Conservation (phyloP, 2,329 filamentous ascomycete species). For the Incumbomyces lentus region DNA sequence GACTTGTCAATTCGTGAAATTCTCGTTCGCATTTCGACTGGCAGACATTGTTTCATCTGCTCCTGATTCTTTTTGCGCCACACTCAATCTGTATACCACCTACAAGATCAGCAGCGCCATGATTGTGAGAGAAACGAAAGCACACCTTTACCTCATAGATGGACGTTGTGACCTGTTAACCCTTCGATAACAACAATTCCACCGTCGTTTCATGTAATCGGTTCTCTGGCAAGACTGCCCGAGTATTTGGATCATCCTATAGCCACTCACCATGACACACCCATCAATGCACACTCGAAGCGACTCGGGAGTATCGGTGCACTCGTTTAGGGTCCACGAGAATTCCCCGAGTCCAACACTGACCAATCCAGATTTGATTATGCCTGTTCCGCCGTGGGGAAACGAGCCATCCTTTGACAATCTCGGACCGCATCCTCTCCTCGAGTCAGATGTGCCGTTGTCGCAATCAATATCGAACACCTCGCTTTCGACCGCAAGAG, state of each 20-base stretch:
- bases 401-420: conserved; percentile 25
- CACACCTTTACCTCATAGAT: too few relatives aligned
- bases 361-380: conserved; percentile 89
- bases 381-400: conserved; percentile 45
- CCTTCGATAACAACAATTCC: too few relatives aligned
- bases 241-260: too few relatives aligned
- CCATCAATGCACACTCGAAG: conserved; percentile 2
- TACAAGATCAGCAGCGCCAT: too few relatives aligned
- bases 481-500: conserved; percentile 21
- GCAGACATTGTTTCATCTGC: not conserved
- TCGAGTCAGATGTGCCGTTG: conserved; percentile 40
- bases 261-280: not conserved
- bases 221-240: too few relatives aligned
- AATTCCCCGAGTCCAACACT: conserved; percentile 67
- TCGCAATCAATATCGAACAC: conserved; percentile 33
- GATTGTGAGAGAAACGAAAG: too few relatives aligned
- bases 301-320: conserved; percentile 6
- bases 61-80: not conserved
- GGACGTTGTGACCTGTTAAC: too few relatives aligned
- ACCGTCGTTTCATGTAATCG: too few relatives aligned
- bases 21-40: not conserved
- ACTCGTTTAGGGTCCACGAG: conserved; percentile 1
- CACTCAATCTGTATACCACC: not conserved
- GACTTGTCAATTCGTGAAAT: not conserved
- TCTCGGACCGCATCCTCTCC: conserved; percentile 38